Base-by-base conservation (phyloP, 306 rosid genomes). In the Vigna mungo region DNA sequence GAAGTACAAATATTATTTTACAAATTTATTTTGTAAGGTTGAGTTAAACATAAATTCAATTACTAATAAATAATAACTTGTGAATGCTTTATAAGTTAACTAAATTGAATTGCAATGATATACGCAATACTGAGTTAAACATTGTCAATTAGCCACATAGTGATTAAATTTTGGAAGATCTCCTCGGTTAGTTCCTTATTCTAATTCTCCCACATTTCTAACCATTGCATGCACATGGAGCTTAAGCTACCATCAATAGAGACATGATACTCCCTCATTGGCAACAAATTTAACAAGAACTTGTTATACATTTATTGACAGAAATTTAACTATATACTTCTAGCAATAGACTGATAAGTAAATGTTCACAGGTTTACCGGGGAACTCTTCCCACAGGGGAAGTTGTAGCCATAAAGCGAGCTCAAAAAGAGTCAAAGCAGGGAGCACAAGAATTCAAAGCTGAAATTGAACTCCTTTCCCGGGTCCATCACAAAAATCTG, bases 391-490 rank as follows among this genome's bases (percentile, higher is more conserved):
- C 87, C 8, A 23, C 66, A 0, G 91, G 91, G 12, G 64, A 85
- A 62, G 17, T 80, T 64, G 72, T 90, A 16, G 96, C 96, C 18
- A 52, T 90, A 62, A 90, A 90, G 82, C 72, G 88, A 78, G 84
- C 91, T 58, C 75, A 59, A 71, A 79, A 21, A 21, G 96, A 84
- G 55, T 85, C 96, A 11, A 68, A 23, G 84, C 93, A 88, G 58
- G 90, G 87, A 13, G 86, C 41, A 18, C 49, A 58, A 32, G 85
- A 90, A 79, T 90, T 90, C 79, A 90, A 75, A 74, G 82, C 85
- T 12, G 96, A 90, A 82, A 85, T 90, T 71, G 96, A 88, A 76
- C 91, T 90, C 18, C 88, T 90, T 51, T 90, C 96, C 27, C 85
- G 96, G 77, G 93, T 85, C 39, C 96, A 90, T 52, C 96, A 90